Evolutionary conservation across 148 eudicot species (phyloP).

Genomic region (Cornus kousa): DNA sequence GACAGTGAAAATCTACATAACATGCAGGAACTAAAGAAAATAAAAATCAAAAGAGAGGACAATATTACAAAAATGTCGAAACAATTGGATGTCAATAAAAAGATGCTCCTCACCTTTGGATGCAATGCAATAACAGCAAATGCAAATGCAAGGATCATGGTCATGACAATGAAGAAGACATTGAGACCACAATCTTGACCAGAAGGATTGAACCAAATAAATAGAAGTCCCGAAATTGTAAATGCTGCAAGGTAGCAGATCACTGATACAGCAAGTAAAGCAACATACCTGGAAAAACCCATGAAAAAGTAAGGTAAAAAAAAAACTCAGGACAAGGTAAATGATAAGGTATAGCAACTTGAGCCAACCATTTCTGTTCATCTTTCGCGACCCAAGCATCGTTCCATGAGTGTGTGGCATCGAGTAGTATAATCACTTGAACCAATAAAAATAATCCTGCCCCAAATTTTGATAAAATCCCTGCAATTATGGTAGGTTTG

Average conservation of each 20-base stretch:
- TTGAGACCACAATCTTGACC: constrained; percentile 96
- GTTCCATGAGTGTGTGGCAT: constrained; percentile 94
- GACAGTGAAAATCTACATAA: not conserved
- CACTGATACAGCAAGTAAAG: constrained; percentile 78
- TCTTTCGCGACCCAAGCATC: constrained; percentile 99
- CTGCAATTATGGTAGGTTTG: constrained; percentile 37
- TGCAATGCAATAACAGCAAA: constrained; percentile 85
- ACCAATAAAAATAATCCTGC: constrained; percentile 91
- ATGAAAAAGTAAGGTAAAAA: constrained; percentile 13
- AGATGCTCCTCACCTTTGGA: constrained; percentile 57
- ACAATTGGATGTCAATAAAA: not conserved
- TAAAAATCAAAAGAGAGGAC: not conserved
- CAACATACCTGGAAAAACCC: constrained; percentile 70
- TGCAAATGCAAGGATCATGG: constrained; percentile 76
- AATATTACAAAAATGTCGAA: not conserved
- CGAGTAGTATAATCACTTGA: constrained; percentile 87
- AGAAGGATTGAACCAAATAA: constrained; percentile 96
- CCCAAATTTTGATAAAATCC: constrained; percentile 80
- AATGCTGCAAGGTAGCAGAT: constrained; percentile 79
- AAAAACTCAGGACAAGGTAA: constrained; percentile 2
- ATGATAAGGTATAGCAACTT: constrained; percentile 11
- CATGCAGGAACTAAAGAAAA: not conserved
- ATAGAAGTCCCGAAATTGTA: constrained; percentile 66
- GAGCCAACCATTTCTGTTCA: constrained; percentile 82
- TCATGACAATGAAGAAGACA: constrained; percentile 88